A percentile compares a stretch with the other conserved stretches of the same genome.
Conservation (phyloP, 176 grass and related monocot genomes). For the Zea luxurians region DNA sequence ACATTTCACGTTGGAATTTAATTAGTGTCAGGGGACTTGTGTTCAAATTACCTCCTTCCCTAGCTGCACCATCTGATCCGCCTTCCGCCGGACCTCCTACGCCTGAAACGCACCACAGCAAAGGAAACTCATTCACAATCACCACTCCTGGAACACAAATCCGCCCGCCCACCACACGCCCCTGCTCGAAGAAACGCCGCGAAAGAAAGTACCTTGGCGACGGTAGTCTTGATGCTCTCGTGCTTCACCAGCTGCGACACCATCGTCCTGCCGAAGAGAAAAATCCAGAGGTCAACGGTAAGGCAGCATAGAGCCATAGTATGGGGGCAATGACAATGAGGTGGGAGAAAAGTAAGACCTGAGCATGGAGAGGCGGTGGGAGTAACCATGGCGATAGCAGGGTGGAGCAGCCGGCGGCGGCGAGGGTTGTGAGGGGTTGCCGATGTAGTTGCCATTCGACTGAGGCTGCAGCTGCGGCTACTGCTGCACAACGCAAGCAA, state of each 20-base stretch:
- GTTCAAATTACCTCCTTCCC: conserved; percentile 66
- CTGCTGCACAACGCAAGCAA: no score
- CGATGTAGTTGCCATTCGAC: no score
- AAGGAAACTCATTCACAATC: neutral
- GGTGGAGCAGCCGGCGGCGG: neutral
- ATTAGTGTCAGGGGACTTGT: neutral
- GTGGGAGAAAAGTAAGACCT: conserved; percentile 32
- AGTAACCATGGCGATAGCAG: conserved; percentile 44
- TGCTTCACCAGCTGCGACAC: conserved; percentile 98
- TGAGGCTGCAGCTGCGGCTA: no score
- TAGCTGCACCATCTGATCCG: conserved; percentile 98
- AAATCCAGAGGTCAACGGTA: conserved; percentile 16
- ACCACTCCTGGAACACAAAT: neutral
- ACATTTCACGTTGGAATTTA: neutral
- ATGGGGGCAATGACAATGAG: neutral
- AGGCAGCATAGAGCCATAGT: neutral
- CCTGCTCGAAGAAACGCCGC: neutral
- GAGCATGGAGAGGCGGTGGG: conserved; percentile 74
- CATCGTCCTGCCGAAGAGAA: conserved; percentile 71
- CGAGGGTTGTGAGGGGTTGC: neutral
- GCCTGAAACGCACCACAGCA: conserved; percentile 57
- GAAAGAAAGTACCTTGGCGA: conserved; percentile 58
- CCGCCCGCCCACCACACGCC: neutral
- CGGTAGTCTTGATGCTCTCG: conserved; percentile 87
- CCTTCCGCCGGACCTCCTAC: conserved; percentile 80